Evolutionary conservation across 495 filamentous ascomycete genomes (phyloP).

Genomic region (Physcia stellaris): DNA sequence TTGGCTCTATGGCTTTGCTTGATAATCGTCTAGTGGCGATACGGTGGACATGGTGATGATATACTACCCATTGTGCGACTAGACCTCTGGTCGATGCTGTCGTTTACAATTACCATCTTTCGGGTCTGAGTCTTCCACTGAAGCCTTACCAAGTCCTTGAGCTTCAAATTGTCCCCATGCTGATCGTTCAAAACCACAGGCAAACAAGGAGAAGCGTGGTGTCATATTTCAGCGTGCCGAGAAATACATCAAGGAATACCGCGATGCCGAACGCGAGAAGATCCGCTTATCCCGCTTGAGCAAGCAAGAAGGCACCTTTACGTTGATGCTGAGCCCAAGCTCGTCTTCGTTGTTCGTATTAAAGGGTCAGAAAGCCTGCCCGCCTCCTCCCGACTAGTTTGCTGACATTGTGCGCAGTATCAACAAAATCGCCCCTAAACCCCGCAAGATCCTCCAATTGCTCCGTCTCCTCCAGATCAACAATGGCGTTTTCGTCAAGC

Average conservation of each 20-base stretch:
- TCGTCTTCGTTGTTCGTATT: conserved; percentile 98
- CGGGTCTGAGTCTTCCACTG: conserved; percentile 67
- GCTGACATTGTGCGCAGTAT: conserved; percentile 47
- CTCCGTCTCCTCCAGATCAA: conserved; percentile 99
- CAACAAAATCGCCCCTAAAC: conserved; percentile 99
- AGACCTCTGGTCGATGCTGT: conserved; percentile 91
- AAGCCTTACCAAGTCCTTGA: conserved; percentile 9
- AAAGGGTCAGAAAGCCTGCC: conserved; percentile 53
- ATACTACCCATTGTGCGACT: conserved; percentile 70
- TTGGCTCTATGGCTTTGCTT: no score
- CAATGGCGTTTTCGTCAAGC: conserved; percentile 94
- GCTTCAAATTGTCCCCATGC: conserved; percentile 8
- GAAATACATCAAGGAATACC: conserved; percentile 99
- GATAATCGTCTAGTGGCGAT: no score
- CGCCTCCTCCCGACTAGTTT: conserved; percentile 1
- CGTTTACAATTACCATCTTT: conserved; percentile 98
- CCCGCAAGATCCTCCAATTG: conserved; percentile 98
- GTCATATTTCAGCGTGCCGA: conserved; percentile 99
- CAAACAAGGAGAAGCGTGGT: conserved; percentile 90
- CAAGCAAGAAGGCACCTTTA: conserved; percentile 88
- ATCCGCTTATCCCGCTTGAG: conserved; percentile 77
- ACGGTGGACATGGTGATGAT: conserved; percentile 74
- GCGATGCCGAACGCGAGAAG: conserved; percentile 94
- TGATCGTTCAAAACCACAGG: conserved; percentile 34
- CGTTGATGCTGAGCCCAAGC: conserved; percentile 85